Base-by-base conservation (phyloP, 2,329 filamentous ascomycete genomes). In the Sporothrix mexicana region DNA sequence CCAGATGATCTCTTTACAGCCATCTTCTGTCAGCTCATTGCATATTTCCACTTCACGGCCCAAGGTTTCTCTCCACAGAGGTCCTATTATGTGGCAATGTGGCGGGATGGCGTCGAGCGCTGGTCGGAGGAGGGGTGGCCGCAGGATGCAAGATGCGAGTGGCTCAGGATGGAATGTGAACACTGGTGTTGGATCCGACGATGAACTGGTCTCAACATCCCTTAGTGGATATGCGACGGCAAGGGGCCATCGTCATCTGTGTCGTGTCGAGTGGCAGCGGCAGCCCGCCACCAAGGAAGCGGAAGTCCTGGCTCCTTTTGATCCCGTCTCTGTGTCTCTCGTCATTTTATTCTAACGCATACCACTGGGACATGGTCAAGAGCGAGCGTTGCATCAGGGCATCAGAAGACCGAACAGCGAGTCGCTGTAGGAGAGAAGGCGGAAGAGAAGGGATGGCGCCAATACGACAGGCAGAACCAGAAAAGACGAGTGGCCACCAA, bases 31-130 rank as follows among this genome's bases (percentile, higher is more conserved):
- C 59, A 43, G 30, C 30, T 17, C 59, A 20, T 17, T 9, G 15
- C n/a, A 51, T 17, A n/a, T 17, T 15, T n/a, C 12, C 49, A 51
- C 49, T 51, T 5, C 15, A 12, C 9, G 30, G 17, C 8, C 51
- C 51, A 23, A 36, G 30, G 30, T 7, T 36, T 4, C 2, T 36
- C 30, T 55, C 51, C 20, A 23, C n/a, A 20, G 20, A 51, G 64
- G 67, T 69, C 67, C 67, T 69, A 69, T 69, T 15, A 43, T 69
- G 67, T 57, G 67, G 45, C 53, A 20, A 55, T 13, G 6, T 41
- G 30, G 59, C 30, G 59, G 8, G 59, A 55, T 9, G 59, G 10
- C 30, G 30, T 12, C 17, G 36, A 20, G 13, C 30, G 8, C 4
- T 7, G 30, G 30, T 36, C 30, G 30, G 30, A n/a, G 17, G 25